phyloP scores from a whole-genome alignment of 441 rosid genomes.

The Capsella rubella region DNA sequence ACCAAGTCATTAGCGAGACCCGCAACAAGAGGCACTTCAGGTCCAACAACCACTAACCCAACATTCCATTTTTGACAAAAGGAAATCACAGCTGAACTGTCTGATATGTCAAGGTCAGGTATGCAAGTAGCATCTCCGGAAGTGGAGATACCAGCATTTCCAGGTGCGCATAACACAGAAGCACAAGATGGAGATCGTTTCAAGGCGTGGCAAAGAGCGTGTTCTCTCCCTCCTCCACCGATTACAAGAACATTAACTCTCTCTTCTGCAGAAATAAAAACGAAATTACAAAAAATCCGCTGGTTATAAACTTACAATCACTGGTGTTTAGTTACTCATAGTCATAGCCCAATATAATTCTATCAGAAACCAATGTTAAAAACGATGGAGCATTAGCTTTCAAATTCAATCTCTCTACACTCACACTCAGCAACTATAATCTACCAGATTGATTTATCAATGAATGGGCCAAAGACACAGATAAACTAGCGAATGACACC shows the following conservation, averaged over 20 bases:
- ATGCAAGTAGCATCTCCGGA: conserved; percentile 90
- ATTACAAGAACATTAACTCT: conserved; percentile 78
- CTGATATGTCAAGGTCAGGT: conserved; percentile 66
- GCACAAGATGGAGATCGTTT: conserved; percentile 76
- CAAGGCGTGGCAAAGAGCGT: conserved; percentile 89
- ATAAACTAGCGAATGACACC: background rate
- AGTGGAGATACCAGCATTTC: conserved; percentile 80
- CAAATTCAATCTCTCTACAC: background rate
- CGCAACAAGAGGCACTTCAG: conserved; percentile 91
- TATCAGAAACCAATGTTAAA: conserved; percentile 3
- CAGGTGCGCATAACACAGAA: conserved; percentile 87
- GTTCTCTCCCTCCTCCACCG: conserved; percentile 98
- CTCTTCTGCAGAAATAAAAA: conserved; percentile 52
- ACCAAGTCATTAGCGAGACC: conserved; percentile 83
- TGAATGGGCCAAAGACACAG: background rate
- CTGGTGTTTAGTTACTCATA: background rate
- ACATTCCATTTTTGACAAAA: conserved; percentile 70
- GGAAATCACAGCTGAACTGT: conserved; percentile 69
- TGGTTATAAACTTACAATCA: background rate
- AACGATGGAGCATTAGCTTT: background rate
- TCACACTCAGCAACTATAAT: background rate
- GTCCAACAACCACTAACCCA: conserved; percentile 87
- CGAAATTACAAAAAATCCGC: background rate
- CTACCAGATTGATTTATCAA: background rate
- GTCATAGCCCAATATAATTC: background rate